Evolutionary conservation across 345 rosid genomes (phyloP).

Genomic region (Lumnitzera littorea): DNA sequence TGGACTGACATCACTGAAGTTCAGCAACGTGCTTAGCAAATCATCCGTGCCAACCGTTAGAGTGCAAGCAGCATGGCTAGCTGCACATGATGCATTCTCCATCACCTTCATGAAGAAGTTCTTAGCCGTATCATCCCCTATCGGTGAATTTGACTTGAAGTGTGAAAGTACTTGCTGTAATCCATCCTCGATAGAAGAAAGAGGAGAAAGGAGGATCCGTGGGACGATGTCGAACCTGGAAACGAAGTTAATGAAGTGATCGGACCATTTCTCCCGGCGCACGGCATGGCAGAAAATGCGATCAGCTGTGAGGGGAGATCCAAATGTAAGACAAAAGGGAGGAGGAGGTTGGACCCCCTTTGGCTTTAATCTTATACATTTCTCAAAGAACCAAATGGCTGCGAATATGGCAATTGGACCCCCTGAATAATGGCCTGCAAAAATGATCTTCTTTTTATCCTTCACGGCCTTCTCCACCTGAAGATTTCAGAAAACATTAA

Average conservation of each 20-base stretch:
- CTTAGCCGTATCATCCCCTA: background rate
- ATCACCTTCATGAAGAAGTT: slow-evolving; percentile 25
- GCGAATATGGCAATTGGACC: slow-evolving; percentile 68
- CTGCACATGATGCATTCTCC: slow-evolving; percentile 46
- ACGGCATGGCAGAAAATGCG: slow-evolving; percentile 55
- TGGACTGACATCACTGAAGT: slow-evolving; percentile 59
- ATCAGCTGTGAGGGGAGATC: slow-evolving; percentile 75
- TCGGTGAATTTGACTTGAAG: slow-evolving; percentile 14
- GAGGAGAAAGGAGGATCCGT: slow-evolving; percentile 50
- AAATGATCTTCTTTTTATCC: slow-evolving; percentile 41
- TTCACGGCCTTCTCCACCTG: slow-evolving; percentile 40
- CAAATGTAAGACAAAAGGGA: slow-evolving; percentile 68
- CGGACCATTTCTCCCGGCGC: slow-evolving; percentile 63
- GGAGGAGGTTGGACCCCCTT: background rate
- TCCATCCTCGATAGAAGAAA: slow-evolving; percentile 19
- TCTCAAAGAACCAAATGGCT: slow-evolving; percentile 58
- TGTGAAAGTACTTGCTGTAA: slow-evolving; percentile 24
- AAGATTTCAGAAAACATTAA: background rate
- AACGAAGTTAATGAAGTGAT: slow-evolving; percentile 52
- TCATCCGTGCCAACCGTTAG: slow-evolving; percentile 49
- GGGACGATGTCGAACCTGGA: slow-evolving; percentile 64
- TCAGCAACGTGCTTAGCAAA: slow-evolving; percentile 41
- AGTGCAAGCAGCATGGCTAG: slow-evolving; percentile 49
- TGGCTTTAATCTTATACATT: slow-evolving; percentile 2
- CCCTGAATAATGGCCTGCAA: slow-evolving; percentile 80